Base-by-base conservation (phyloP, 2,329 filamentous ascomycete species). In the Samsoniella hepiali region DNA sequence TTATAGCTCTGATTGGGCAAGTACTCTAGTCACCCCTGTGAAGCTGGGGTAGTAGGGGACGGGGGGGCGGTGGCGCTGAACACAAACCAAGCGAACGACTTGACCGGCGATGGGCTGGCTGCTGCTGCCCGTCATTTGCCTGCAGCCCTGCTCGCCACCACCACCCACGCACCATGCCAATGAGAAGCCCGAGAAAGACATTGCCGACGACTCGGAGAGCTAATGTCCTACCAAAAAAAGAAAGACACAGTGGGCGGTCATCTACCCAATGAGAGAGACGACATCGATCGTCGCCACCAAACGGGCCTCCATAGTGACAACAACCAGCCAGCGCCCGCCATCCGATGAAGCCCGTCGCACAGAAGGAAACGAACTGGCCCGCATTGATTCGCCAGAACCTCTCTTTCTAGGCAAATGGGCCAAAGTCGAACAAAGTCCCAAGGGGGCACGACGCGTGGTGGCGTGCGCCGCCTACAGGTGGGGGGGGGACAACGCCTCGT, bases 101-200 rank as follows among this genome's bases (percentile, higher is more conserved):
- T 6, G n/a, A 17, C 15, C 42, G 22, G 22, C 22, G 22, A 27
- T 27, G 44, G 36, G 38, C 44, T 47, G 13, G 22, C 17, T 17
- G 3, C 9, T 40, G 10, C 54, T 27, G 31, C 31, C 11, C 31
- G 55, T 36, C 55, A 58, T 58, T 34, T 47, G 4, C 38, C 55
- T 58, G 42, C 55, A 49, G 55, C 55, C 55, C 40, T 34, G 42
- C 42, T 42, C 42, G 55, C 55, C 55, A 58, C 55, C 31, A 8
- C 6, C 13, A 3, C 27, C 29, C 5, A 50, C 13, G 22, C 13
- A n/a, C n/a, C 40, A 57, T 29, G 27, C 55, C 55, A 58, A 17
- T 22, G 31, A 34, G 36, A 11, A 40, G 10, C 11, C 38, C 15
- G 38, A 15, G 38, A 40, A 5, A 13, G 34, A 38, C 9, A 40